Conservation (phyloP, 148 eudicot genomes). For the Fallopia convolvulus region DNA sequence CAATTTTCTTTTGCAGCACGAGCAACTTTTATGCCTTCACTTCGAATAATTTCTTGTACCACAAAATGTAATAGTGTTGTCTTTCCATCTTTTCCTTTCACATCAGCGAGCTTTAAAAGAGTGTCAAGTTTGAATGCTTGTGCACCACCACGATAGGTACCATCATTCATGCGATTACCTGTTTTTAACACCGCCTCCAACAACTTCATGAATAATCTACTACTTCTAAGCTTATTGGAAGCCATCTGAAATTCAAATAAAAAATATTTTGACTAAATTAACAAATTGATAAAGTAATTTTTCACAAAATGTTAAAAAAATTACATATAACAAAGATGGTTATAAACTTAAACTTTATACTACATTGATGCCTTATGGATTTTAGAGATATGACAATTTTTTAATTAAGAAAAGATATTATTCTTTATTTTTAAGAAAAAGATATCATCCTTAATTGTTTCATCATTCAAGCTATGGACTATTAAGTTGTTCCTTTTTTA, state of each 20-base stretch:
- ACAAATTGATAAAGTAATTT: not conserved
- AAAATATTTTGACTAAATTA: not conserved
- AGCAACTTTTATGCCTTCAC: conserved; percentile 65
- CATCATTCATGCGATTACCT: conserved; percentile 93
- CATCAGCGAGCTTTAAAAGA: conserved; percentile 73
- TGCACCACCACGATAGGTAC: conserved; percentile 90
- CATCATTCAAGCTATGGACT: too few relatives aligned
- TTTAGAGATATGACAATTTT: too few relatives aligned
- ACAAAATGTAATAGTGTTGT: conserved; percentile 84
- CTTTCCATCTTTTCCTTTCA: conserved; percentile 80
- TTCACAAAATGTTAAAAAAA: not conserved
- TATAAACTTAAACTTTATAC: too few relatives aligned
- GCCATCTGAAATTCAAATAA: conserved; percentile 50
- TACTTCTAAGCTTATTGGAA: conserved; percentile 53
- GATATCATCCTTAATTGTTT: too few relatives aligned
- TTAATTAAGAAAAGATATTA: too few relatives aligned
- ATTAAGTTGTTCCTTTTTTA: too few relatives aligned
- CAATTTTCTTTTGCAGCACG: conserved; percentile 37
- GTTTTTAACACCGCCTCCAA: conserved; percentile 89
- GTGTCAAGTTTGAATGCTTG: conserved; percentile 89
- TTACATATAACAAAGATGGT: not conserved
- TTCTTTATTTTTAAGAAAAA: too few relatives aligned
- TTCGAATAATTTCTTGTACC: conserved; percentile 64
- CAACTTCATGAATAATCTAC: conserved; percentile 72
- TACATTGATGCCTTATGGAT: too few relatives aligned